Base-by-base conservation (phyloP, 2,329 filamentous ascomycete species). In the Parascedosporium putredinis region DNA sequence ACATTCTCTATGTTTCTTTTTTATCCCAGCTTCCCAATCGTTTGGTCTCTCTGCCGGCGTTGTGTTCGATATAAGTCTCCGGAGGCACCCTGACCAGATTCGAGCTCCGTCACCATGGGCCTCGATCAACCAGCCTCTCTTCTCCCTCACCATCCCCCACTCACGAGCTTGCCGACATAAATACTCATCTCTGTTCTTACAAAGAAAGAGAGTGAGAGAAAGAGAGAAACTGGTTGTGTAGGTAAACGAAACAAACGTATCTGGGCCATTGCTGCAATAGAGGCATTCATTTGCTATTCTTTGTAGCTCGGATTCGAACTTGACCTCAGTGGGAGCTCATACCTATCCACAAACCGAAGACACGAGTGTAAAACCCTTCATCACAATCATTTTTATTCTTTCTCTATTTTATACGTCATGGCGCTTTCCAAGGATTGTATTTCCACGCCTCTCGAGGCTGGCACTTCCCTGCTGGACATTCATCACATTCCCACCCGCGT, bases 361-460 rank as follows among this genome's bases (percentile, higher is more conserved):
- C n/a, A n/a, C n/a, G n/a, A n/a, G n/a, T n/a, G n/a, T n/a, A n/a
- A n/a, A n/a, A n/a, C n/a, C n/a, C n/a, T n/a, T n/a, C n/a, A n/a
- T n/a, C n/a, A n/a, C n/a, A n/a, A n/a, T n/a, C n/a, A n/a, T n/a
- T n/a, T n/a, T n/a, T n/a, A n/a, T n/a, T n/a, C n/a, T n/a, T n/a
- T n/a, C n/a, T n/a, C n/a, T n/a, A n/a, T n/a, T 31, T 31, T 12
- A 12, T 6, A 31, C 6, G 12, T 31, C 27, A 73, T 75, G 69
- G 59, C 68, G 34, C 67, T 75, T 58, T 49, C 43, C 14, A 83
- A 79, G 64, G 66, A 71, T 50, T 69, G 66, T 51, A 83, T 83
- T 57, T 83, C 79, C 1, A 74, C 77, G 46, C 79, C 80, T 12
- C 71, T 84, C 51, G 80, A 83, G 67, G 79, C 79, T 24, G 79